These are phyloP conservation scores for Stentor coeruleus DNA, from an alignment of 73 alveolate species.

Conservation along the genomic window DNA sequence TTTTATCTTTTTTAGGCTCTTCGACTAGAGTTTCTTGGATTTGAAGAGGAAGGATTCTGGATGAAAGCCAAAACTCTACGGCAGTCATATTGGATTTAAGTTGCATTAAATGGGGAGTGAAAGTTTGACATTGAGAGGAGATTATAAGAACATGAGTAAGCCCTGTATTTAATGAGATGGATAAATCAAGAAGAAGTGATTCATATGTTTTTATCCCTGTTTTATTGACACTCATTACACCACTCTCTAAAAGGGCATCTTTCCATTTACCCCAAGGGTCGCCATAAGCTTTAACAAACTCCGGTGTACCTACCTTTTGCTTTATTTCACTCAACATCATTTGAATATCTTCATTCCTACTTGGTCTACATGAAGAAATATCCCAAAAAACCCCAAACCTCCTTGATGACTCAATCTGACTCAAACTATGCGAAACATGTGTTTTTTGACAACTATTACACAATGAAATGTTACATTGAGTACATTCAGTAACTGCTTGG, in stretches of 20 bases:
- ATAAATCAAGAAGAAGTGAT: neutral
- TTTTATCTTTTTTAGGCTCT: neutral
- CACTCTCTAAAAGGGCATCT: neutral
- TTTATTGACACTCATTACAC: neutral
- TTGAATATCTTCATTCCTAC: no score
- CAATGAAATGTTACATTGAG: neutral
- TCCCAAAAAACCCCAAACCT: conserved; percentile 20
- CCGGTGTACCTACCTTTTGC: no score
- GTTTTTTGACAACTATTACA: neutral
- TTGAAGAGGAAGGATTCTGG: conserved; percentile 15
- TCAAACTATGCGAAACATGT: neutral
- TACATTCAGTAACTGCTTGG: neutral
- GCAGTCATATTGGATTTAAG: neutral
- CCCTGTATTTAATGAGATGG: neutral
- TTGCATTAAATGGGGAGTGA: neutral
- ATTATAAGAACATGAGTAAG: neutral
- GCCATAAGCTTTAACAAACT: no score
- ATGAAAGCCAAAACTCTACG: neutral
- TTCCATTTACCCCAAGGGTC: conserved; percentile 18
- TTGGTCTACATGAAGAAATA: no score
- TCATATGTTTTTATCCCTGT: neutral
- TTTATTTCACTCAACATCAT: no score
- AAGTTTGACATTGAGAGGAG: neutral
- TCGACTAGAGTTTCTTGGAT: neutral
- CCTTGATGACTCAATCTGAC: neutral